Evolutionary conservation across 345 rosid species (phyloP).

Genomic region (Cochlearia excelsa): DNA sequence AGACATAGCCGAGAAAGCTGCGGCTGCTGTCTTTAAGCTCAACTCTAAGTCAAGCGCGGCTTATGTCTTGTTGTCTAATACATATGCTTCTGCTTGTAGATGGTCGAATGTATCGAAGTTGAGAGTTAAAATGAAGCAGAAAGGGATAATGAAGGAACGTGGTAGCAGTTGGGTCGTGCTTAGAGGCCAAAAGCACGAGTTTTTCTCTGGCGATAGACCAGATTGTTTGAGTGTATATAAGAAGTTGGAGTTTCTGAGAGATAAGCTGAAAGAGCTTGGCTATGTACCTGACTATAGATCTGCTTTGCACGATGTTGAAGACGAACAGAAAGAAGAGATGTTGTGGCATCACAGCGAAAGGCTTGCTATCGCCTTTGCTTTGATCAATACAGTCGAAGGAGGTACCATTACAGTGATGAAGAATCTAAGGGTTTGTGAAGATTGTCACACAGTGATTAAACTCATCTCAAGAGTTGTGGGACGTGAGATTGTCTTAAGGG

Average conservation of each 20-base stretch:
- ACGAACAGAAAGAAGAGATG: slow-evolving; percentile 67
- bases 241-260: slow-evolving; percentile 60
- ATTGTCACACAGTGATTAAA: slow-evolving; percentile 58
- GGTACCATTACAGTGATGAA: slow-evolving; percentile 61
- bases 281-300: slow-evolving; percentile 54
- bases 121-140: slow-evolving; percentile 57
- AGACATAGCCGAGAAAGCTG: slow-evolving; percentile 62
- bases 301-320: slow-evolving; percentile 65
- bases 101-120: slow-evolving; percentile 58
- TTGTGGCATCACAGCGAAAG: slow-evolving; percentile 65
- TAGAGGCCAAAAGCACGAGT: slow-evolving; percentile 51
- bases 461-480: slow-evolving; percentile 47
- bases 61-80: slow-evolving; percentile 58
- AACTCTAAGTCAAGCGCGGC: slow-evolving; percentile 58
- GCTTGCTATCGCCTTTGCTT: slow-evolving; percentile 57
- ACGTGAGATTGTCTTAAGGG: slow-evolving; percentile 54
- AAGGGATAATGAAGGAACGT: slow-evolving; percentile 49
- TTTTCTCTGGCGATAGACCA: slow-evolving; percentile 59
- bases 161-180: slow-evolving; percentile 65
- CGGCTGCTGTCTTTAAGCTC: slow-evolving; percentile 41
- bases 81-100: slow-evolving; percentile 61
- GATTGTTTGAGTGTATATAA: slow-evolving; percentile 37
- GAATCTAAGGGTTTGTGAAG: slow-evolving; percentile 70
- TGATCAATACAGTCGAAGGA: slow-evolving; percentile 48
- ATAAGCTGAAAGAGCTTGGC: slow-evolving; percentile 55